Base-by-base conservation (phyloP, 1,284 basidiomycete genomes). In the Coniferiporia sulphurascens region DNA sequence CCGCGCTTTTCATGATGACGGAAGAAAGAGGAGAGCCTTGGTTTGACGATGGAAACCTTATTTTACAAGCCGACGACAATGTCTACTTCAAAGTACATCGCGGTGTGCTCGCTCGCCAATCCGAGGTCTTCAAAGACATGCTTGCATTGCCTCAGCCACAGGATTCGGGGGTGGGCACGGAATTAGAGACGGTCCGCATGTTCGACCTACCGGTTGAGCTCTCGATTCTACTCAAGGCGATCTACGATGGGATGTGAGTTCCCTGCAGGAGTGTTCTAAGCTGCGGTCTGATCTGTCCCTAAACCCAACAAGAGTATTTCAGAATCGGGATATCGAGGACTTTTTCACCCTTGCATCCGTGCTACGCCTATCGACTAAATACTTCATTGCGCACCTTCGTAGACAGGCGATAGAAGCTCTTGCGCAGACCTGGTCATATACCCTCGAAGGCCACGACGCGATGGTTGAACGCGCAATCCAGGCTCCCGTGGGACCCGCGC, bases 101-200 rank as follows among this genome's bases (percentile, higher is more conserved):
- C 32, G 80, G 82, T 36, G 75, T 85, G 48, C 74, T 86, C 62
- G 76, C 78, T 0, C 73, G 83, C 43, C 81, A 84, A 65, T 85
- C 83, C 15, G 82, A 83, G 64, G 71, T 85, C 46, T 85, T 86
- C 65, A 73, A 76, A 55, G 75, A 78, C 38, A 83, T 85, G 81
- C 79, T 85, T 63, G 73, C 77, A 38, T 66, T 85, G 15, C 80
- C 82, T 5, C 76, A 78, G 59, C 76, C 79, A 10, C 48, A 53
- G 17, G 19, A 45, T 48, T 27, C 45, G 22, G 15, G 22, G 55
- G 60, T 60, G 9, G 43, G 66, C 4, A 69, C 71, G 7, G 63
- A 61, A 10, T 62, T 76, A 49, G 78, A 83, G 56, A 73, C 82
- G 34, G 75, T 85, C 15, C 71, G 69, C 15, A 79, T 85, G 79